Evolutionary conservation across 352 stramenopile genomes (phyloP), one percentile per base, ranked within the genome.

Genomic region (Phytopythium chamaehyphon): DNA sequence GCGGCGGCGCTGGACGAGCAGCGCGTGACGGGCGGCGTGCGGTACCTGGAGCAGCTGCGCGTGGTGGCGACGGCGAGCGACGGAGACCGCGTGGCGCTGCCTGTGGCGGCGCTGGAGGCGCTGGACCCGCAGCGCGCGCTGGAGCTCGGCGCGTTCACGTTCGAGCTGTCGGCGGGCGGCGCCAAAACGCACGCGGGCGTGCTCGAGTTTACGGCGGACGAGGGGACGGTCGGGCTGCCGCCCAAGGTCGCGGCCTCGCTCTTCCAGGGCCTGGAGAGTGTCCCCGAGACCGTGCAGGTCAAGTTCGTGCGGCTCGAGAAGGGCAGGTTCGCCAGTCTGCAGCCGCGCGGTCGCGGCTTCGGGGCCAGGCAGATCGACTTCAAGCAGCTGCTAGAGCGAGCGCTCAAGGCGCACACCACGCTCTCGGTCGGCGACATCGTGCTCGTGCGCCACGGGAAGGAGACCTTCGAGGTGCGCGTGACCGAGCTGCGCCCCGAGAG

Each of bases 391-490:
- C 51, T 96, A 11, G 76, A 92, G 61, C 66, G 75, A 2, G 76
- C 82, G 15, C 68, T 96, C 0, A 80, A 83, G 57, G 46, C 65
- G 16, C 79, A 92, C 66, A 90, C 83, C 49, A 93, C 82, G 47
- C 69, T 94, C 24, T 86, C 77, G 8, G 61, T 75, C 22, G 83
- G 78, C 44, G 86, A 96, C 61, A 54, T 84, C 23, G 54, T 96
- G 42, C 81, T 91, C 22, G 73, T 96, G 8, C 70, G 78, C 11
- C 76, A 94, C 49, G 84, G 83, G 18, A 66, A 69, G 16, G 35
- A 83, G 57, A 94, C 83, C 21, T 93, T 94, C 33, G 73, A 90
- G 55, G 70, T 96, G 11, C 44, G 67, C 8, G 86, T 96, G 2
- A 56, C 50, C 2, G 51, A 80, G 47, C 48, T 94, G n/a, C 60